A percentile compares a stretch with the other conserved stretches of the same genome.
Conservation (phyloP, 2,329 filamentous ascomycete genomes). For the Tolypocladium sp. region DNA sequence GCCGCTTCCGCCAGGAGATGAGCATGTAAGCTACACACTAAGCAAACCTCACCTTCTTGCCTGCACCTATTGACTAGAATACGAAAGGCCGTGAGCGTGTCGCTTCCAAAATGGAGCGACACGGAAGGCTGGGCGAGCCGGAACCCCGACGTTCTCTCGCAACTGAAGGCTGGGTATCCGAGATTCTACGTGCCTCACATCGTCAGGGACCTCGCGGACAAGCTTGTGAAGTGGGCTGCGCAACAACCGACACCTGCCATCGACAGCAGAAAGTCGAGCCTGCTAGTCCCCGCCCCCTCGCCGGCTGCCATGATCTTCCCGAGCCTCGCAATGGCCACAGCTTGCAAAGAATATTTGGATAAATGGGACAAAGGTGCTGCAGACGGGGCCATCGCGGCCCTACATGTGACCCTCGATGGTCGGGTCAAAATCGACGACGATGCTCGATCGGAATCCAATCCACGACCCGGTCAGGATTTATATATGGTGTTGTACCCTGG, state of each 20-base stretch:
- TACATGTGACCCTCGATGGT: conserved; percentile 8
- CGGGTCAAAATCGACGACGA: not conserved
- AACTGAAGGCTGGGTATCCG: conserved; percentile 17
- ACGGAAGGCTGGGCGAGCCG: conserved; percentile 12
- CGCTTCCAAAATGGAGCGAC: conserved; percentile 18
- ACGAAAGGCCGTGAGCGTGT: conserved; percentile 18
- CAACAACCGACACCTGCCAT: not conserved
- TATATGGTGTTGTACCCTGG: conserved; percentile 9
- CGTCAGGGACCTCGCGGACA: conserved; percentile 10
- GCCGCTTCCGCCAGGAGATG: conserved; percentile 14
- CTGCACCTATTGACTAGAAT: not conserved
- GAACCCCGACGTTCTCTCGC: conserved; percentile 10
- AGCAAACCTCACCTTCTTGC: not conserved
- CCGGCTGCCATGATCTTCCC: conserved; percentile 8
- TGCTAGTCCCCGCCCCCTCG: not conserved
- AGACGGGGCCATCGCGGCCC: not conserved
- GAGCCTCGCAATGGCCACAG: conserved; percentile 5
- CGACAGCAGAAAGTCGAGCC: not conserved
- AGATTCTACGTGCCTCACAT: conserved; percentile 16
- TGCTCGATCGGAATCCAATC: not conserved
- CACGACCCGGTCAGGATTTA: conserved; percentile 1
- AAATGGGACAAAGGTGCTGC: not conserved
- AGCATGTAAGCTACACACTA: conserved; percentile 10
- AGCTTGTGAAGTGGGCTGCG: conserved; percentile 9
- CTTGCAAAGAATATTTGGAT: conserved; percentile 11